Evolutionary conservation across 257 asterid species (phyloP), one percentile per base, ranked within the genome.

Genomic region (Nicotiana paniculata): DNA sequence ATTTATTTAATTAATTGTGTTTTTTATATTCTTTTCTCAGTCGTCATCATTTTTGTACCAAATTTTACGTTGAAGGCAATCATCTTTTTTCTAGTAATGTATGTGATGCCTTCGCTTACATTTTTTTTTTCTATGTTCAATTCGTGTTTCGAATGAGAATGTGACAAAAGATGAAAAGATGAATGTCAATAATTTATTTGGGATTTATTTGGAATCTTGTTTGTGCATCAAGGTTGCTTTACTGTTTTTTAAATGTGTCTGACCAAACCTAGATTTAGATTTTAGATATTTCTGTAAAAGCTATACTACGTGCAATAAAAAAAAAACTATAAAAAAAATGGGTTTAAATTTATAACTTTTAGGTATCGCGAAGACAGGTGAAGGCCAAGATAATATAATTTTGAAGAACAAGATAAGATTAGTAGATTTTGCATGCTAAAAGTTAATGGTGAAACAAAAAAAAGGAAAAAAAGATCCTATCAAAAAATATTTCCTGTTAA

Each of bases 21-120:
- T 81, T 55, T 59, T 72, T 77, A 78, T 37, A 13, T 63, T 81
- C 33, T 59, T 51, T 16, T 28, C 75, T 43, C 35, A 70, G 39
- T 65, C 57, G 69, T 82, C 77, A 85, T 82, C 59, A 84, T 70
- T 8, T 83, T 82, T 83, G 77, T 54, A 64, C 79, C 79, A 12
- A 72, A 21, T 11, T 21, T 39, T 46, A 24, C 24, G 78, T 70
- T 21, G 21, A 70, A 43, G 78, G 43, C 78, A 21, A 70, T 43
- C 78, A 24, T 72, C 39, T 74, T 74, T 48, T 32, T 74, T 12
- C 79, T 13, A 48, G 39, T 46, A 46, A 74, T 24, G 61, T 55
- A 74, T 48, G 78, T 46, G 78, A 46, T 74, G 26, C 79, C 79
- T 46, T 15, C n/a, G 21, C 24, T 72, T 46, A 30, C 15, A 24